Evolutionary conservation across 1,284 basidiomycete genomes (phyloP).

Genomic region (Ceratobasidium theobromae): DNA sequence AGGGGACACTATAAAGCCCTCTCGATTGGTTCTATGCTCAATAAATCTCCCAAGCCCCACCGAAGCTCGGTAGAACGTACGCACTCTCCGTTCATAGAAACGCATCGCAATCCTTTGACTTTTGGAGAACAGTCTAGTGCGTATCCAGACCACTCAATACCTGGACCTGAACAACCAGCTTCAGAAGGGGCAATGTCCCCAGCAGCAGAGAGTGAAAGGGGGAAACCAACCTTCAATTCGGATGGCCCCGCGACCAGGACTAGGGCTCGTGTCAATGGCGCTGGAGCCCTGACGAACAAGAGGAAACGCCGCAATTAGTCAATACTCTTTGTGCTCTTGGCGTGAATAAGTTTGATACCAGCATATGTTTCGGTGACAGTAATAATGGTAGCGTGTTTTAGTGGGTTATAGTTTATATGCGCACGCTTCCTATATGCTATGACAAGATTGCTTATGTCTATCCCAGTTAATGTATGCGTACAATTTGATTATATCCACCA

Average conservation of each 20-base stretch:
- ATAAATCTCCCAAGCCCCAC: background rate
- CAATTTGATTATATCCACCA: background rate
- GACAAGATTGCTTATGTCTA: no score
- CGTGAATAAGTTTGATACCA: background rate
- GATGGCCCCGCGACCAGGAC: conserved; percentile 14
- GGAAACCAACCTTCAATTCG: background rate
- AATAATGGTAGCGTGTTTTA: no score
- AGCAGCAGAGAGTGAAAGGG: background rate
- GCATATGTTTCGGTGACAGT: no score
- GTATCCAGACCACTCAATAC: no score
- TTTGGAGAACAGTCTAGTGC: no score
- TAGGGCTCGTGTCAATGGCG: conserved; percentile 4
- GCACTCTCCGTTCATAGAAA: conserved; percentile 9
- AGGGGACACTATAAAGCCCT: background rate
- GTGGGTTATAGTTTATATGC: no score
- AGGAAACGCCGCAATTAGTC: conserved; percentile 1
- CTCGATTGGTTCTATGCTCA: background rate
- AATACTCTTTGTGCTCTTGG: background rate
- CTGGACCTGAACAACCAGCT: no score
- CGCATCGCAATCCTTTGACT: no score
- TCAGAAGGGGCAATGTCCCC: background rate
- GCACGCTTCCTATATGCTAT: no score
- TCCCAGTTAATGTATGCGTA: background rate
- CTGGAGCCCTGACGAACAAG: background rate
- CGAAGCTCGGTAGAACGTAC: conserved; percentile 21